Percentiles rank a stretch among this genome's conserved stretches.
phyloP scores from a whole-genome alignment of 1,284 basidiomycete species.

The Thelephora terrestris region DNA sequence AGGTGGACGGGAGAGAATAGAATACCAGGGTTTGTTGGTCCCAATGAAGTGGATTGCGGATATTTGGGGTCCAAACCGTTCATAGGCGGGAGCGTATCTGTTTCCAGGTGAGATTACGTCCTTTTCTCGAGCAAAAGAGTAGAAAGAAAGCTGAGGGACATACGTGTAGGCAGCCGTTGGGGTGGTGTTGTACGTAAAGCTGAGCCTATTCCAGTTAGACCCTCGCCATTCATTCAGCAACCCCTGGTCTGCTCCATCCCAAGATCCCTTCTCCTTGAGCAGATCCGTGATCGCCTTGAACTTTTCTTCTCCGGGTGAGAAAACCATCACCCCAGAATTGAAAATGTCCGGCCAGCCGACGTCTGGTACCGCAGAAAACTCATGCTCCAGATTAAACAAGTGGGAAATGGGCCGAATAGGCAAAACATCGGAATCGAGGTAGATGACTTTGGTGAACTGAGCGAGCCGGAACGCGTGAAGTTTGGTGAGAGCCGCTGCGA shows the following conservation, averaged over 20 bases:
- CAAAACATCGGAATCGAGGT: slow-evolving; percentile 93
- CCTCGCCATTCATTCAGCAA: slow-evolving; percentile 92
- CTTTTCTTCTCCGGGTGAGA: slow-evolving; percentile 73
- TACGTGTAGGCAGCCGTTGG: slow-evolving; percentile 96
- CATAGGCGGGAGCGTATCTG: slow-evolving; percentile 93
- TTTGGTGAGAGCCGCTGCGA: slow-evolving; percentile 89
- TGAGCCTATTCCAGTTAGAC: slow-evolving; percentile 80
- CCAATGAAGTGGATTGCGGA: slow-evolving; percentile 94
- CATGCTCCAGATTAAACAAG: slow-evolving; percentile 70
- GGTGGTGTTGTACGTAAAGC: slow-evolving; percentile 95
- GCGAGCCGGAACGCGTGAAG: slow-evolving; percentile 88
- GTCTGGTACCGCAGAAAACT: slow-evolving; percentile 87
- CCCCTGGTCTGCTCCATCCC: slow-evolving; percentile 98
- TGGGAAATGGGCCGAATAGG: slow-evolving; percentile 82
- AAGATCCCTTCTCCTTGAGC: slow-evolving; percentile 71
- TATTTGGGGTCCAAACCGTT: slow-evolving; percentile 84
- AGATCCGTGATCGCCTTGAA: slow-evolving; percentile 68
- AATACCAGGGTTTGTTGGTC: slow-evolving; percentile 85
- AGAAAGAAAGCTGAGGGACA: slow-evolving; percentile 26
- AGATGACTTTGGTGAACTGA: slow-evolving; percentile 83
- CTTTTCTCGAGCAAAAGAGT: slow-evolving; percentile 4
- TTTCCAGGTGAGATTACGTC: slow-evolving; percentile 8
- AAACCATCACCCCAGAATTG: slow-evolving; percentile 91
- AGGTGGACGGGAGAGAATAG: slow-evolving; percentile 56
- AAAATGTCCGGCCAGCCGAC: slow-evolving; percentile 99